Evolutionary conservation across 495 filamentous ascomycete species (phyloP), one percentile per base, ranked within the genome.

Genomic region (Penicillium paxilli): DNA sequence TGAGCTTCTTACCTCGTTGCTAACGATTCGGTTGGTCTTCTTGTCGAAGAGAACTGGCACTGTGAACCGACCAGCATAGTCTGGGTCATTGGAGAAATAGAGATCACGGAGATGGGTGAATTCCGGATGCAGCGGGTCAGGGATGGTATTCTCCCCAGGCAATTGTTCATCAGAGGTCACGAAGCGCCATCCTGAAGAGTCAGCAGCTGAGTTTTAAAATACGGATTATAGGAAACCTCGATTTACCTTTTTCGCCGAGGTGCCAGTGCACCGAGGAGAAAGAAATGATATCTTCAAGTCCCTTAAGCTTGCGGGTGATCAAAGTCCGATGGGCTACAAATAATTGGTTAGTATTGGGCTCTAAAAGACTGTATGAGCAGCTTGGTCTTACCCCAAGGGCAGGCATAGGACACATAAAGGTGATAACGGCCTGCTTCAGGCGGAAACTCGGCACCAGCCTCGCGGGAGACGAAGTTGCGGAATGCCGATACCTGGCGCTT

Each of bases 401-500:
- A 88, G 17, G 85, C 85, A 71, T 88, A 88, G 4, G 84, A 87
- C 49, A 88, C 84, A 69, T 88, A 88, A 40, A 88, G 81, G 70
- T 88, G 85, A 61, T 88, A 88, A 26, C 85, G 73, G 56, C 70
- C 84, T 64, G 85, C 85, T 67, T 88, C 85, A 0, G 85, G 78
- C 10, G 85, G 85, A 54, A 87, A 88, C 49, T 85, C 67, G 4
- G 85, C 81, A 8, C 77, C 82, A 6, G 82, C 65, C 51, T 87
- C 69, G 41, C 73, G 76, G n/a, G 80, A 89, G 70, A 93, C 86
- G 66, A 74, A 87, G 67, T 83, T 80, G 37, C 89, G 86, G 70
- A 91, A 92, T 46, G 79, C 77, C 35, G 86, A 88, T 51, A 71
- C 72, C 62, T 85, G 84, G 26, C 89, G 87, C 74, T 94, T 95